Conservation (phyloP, 345 rosid genomes). For the Eucalyptus cloeziana region DNA sequence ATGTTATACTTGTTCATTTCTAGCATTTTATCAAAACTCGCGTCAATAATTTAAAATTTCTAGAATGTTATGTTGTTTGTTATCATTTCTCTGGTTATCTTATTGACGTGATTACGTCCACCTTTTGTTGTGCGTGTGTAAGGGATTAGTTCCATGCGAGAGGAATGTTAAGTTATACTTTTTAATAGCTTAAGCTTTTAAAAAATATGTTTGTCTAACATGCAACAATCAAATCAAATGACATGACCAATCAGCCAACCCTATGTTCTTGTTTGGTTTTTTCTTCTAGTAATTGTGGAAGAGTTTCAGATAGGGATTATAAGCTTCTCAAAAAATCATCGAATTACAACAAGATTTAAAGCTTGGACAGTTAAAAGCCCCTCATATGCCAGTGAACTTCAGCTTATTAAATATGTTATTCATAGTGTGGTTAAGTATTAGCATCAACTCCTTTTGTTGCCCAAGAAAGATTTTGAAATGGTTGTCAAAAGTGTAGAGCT, state of each 20-base stretch:
- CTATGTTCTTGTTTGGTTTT: background rate
- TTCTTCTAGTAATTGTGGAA: background rate
- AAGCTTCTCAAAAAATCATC: background rate
- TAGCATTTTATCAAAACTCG: background rate
- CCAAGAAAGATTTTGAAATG: background rate
- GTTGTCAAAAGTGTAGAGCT: rapidly evolving
- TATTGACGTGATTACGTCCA: background rate
- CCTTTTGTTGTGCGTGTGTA: background rate
- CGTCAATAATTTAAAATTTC: background rate
- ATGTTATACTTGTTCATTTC: background rate
- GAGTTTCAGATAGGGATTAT: background rate
- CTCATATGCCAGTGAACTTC: background rate
- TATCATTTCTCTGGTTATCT: background rate
- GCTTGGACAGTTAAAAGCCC: background rate
- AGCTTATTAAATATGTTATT: background rate
- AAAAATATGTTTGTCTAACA: background rate
- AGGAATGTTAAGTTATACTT: background rate
- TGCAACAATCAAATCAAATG: background rate
- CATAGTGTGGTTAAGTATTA: background rate
- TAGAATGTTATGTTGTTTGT: background rate
- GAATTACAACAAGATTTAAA: no score
- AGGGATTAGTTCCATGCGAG: rapidly evolving
- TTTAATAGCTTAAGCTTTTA: background rate
- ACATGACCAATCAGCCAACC: background rate
- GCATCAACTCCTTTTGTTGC: background rate